Evolutionary conservation across 495 filamentous ascomycete genomes (phyloP).

Genomic region (Aspergillus biplanus): DNA sequence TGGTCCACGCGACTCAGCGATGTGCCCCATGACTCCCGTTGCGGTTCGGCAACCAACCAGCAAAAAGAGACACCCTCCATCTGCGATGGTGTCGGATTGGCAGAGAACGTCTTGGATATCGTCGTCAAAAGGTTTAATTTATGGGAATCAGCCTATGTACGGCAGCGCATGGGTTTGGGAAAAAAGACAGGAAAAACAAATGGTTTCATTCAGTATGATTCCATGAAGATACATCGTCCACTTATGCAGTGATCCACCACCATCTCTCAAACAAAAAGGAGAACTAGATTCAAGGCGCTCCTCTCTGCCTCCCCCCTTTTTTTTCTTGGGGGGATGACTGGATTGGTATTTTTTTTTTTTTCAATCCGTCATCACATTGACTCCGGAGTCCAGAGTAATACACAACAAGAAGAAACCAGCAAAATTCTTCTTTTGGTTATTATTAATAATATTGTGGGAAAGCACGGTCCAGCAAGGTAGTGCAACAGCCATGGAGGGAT

Average conservation of each 20-base stretch:
- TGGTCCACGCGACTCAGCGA: slow-evolving; percentile 5
- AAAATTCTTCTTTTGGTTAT: not conserved
- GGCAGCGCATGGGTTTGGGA: not conserved
- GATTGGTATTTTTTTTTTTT: too few relatives aligned
- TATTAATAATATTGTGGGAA: slow-evolving; percentile 9
- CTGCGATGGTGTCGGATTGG: slow-evolving; percentile 10
- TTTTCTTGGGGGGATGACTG: too few relatives aligned
- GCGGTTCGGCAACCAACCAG: slow-evolving; percentile 19
- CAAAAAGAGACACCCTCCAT: slow-evolving; percentile 16
- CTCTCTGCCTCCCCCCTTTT: too few relatives aligned
- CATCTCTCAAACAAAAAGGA: not conserved
- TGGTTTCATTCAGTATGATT: not conserved
- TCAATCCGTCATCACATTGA: too few relatives aligned
- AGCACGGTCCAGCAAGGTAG: slow-evolving; percentile 12
- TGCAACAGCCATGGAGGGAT: not conserved
- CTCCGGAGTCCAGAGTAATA: not conserved
- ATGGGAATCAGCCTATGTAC: too few relatives aligned
- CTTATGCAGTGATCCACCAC: not conserved
- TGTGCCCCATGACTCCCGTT: slow-evolving; percentile 5
- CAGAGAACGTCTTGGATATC: not conserved
- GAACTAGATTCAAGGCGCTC: too few relatives aligned
- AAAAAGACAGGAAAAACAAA: not conserved
- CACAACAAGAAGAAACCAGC: not conserved
- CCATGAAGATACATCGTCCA: not conserved
- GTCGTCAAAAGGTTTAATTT: not conserved